Evolutionary conservation across 148 eudicot species (phyloP), one percentile per base, ranked within the genome.

Genomic region (Rheum nobile): DNA sequence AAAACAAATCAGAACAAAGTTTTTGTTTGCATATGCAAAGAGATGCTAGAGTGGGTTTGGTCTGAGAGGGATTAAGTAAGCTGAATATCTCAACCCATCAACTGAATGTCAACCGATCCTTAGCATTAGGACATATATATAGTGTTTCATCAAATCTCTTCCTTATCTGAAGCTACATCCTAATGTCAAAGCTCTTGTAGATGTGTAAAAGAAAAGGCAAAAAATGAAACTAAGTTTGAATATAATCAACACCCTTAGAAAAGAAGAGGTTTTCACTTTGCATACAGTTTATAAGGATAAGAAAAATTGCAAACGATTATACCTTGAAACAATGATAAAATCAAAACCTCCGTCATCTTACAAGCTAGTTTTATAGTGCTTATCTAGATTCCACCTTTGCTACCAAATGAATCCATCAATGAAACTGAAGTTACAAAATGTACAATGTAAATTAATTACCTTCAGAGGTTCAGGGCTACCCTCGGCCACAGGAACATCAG

Each of bases 381-480:
- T 21, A 0, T 17, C 29, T 21, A 55, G 13, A 65, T 34, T 32
- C 7, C 41, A 32, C 70, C 19, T 31, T 34, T 5, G n/a, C 22
- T 65, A 65, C 17, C 16, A 65, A 65, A 32, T 65, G 31, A 31
- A 65, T 14, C 16, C 12, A 6, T 28, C 16, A 34, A 54, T 22
- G 26, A 57, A 57, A 7, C 8, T 26, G 1, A 57, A 24, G 67
- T 24, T 57, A 26, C 11, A 5, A 16, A 2, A 2, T 34, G 13
- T 31, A 65, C 14, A 65, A 4, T 6, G 22, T 14, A 31, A 65
- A 65, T 16, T 32, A 82, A 35, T 59, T 89, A 91, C 97, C 97
- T 87, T 94, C 46, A 94, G 76, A 81, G 98, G 96, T 79, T 83
- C 93, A 50, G 78, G 77, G 82, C 90, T 90, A 50, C 98, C 98